These are phyloP conservation scores for Achaetomium macrosporum DNA, from an alignment of 2,329 filamentous ascomycete genomes.

Conservation along the genomic window DNA sequence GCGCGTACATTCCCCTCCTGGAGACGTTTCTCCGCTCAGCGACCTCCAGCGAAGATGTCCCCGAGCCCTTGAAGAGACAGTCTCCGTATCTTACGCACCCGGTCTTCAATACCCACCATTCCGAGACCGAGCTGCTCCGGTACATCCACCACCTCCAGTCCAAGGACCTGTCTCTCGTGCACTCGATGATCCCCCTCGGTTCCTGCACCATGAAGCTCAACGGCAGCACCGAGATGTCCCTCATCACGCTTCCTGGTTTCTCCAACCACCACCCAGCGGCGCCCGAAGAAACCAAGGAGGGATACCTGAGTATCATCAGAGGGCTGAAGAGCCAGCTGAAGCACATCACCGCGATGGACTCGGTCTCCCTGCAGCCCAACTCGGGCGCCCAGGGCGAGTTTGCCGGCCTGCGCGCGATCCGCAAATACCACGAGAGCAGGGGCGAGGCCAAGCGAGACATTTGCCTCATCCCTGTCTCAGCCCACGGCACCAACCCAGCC, in stretches of 20 bases:
- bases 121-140: conserved; percentile 86
- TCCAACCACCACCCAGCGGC: conserved; percentile 77
- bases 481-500: conserved; percentile 92
- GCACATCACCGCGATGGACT: conserved; percentile 82
- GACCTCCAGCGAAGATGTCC: conserved; percentile 37
- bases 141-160: conserved; percentile 93
- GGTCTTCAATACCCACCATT: conserved; percentile 92
- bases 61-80: conserved; percentile 59
- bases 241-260: conserved; percentile 71
- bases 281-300: conserved; percentile 55
- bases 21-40: conserved; percentile 31
- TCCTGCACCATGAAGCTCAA: conserved; percentile 99
- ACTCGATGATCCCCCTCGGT: conserved; percentile 96
- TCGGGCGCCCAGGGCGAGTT: conserved; percentile 96
- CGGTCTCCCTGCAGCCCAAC: conserved; percentile 88
- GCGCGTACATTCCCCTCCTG: conserved; percentile 34
- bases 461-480: conserved; percentile 89
- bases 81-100: conserved; percentile 79
- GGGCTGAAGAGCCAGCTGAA: conserved; percentile 71
- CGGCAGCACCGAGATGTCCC: conserved; percentile 86
- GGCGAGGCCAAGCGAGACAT: conserved; percentile 72
- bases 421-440: conserved; percentile 71
- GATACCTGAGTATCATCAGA: conserved; percentile 64
- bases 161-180: conserved; percentile 87
- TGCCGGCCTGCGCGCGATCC: conserved; percentile 79